Evolutionary conservation across 164 flowering plant genomes (phyloP).

Genomic region (Annona cherimola): DNA sequence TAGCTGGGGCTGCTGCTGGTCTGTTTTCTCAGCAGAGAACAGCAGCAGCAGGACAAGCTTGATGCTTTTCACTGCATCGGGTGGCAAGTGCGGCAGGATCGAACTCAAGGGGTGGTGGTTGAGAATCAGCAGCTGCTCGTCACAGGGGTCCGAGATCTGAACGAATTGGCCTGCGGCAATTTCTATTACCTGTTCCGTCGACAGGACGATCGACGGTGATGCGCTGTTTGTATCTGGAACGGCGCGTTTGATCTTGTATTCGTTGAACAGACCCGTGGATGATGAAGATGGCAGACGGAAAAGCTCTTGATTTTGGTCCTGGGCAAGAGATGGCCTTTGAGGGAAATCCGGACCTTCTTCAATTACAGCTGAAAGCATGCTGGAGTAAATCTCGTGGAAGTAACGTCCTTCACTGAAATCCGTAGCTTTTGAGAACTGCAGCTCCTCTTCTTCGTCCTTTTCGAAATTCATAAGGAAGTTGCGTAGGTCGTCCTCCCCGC

Average conservation of each 20-base stretch:
- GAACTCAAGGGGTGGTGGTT: slow-evolving; percentile 24
- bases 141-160: slow-evolving; percentile 12
- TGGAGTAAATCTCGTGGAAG: slow-evolving; percentile 11
- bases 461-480: slow-evolving; percentile 4
- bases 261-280: slow-evolving; percentile 33
- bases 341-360: slow-evolving; percentile 7
- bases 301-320: slow-evolving; percentile 3
- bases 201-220: slow-evolving; percentile 8
- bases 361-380: slow-evolving; percentile 15
- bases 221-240: not conserved
- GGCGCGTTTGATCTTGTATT: slow-evolving; percentile 14
- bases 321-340: not conserved
- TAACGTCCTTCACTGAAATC: slow-evolving; percentile 10
- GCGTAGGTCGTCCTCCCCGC: slow-evolving; percentile 17
- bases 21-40: slow-evolving; percentile 46
- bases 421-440: slow-evolving; percentile 9
- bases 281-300: slow-evolving; percentile 9
- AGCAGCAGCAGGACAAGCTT: slow-evolving; percentile 42
- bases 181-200: slow-evolving; percentile 41
- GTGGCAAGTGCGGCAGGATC: slow-evolving; percentile 27
- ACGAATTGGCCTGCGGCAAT: slow-evolving; percentile 45
- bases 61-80: slow-evolving; percentile 33
- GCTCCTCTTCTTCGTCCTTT: slow-evolving; percentile 7
- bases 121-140: slow-evolving; percentile 14
- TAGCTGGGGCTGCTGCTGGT: slow-evolving; percentile 33